Evolutionary conservation across 176 grass and related monocot genomes (phyloP).

Genomic region (Oryza meridionalis): DNA sequence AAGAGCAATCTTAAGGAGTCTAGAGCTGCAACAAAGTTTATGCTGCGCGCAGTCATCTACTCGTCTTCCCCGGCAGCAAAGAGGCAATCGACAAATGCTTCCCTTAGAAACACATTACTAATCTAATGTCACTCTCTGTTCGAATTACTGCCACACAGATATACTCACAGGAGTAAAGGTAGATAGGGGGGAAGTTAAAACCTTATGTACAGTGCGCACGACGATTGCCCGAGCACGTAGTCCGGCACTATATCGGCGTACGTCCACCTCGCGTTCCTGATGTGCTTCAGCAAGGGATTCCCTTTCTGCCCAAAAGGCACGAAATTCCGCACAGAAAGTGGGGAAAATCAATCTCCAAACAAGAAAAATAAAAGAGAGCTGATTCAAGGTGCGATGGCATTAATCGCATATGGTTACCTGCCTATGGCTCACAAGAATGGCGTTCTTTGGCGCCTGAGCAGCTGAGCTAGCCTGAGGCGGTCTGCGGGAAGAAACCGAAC

Average conservation of each 20-base stretch:
- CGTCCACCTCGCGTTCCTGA: constrained; percentile 89
- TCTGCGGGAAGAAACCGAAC: constrained; percentile 35
- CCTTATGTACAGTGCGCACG: constrained; percentile 96
- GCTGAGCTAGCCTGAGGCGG: constrained; percentile 42
- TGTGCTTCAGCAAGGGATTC: constrained; percentile 94
- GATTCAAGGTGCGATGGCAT: constrained; percentile 7
- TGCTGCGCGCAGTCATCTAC: neutral
- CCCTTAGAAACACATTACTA: neutral
- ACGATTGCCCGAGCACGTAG: constrained; percentile 81
- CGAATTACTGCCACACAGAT: neutral
- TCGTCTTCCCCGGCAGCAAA: neutral
- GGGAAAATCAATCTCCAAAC: neutral
- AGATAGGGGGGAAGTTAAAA: neutral
- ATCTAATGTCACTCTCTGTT: neutral
- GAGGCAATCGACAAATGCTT: neutral
- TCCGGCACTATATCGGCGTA: constrained; percentile 80
- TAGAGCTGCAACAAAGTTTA: neutral
- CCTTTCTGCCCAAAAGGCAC: constrained; percentile 61
- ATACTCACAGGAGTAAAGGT: neutral
- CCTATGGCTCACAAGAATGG: constrained; percentile 87
- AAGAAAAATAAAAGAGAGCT: neutral
- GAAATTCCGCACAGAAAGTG: neutral
- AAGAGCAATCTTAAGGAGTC: too few relatives aligned
- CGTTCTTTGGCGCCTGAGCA: constrained; percentile 47
- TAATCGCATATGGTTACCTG: constrained; percentile 55